Evolutionary conservation across 257 asterid genomes (phyloP).

Genomic region (Gynochthodes officinalis): DNA sequence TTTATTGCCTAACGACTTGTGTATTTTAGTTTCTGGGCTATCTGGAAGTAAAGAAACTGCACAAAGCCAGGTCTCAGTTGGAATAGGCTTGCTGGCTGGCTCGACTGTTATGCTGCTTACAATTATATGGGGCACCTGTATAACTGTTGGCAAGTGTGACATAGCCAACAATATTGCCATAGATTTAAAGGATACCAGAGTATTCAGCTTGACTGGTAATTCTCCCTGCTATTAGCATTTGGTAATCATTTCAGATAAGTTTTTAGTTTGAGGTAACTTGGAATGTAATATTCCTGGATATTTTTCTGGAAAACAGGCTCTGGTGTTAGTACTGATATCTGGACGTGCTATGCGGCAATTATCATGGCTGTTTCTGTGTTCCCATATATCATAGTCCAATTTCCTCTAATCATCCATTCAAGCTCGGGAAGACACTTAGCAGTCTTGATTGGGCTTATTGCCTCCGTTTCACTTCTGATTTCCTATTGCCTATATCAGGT

Average conservation of each 20-base stretch:
- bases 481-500: conserved; percentile 91
- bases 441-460: conserved; percentile 64
- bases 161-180: conserved; percentile 41
- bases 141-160: conserved; percentile 80
- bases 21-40: conserved; percentile 70
- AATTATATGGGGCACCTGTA: conserved; percentile 83
- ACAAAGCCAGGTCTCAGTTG: conserved; percentile 92
- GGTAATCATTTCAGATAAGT: neutral
- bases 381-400: conserved; percentile 74
- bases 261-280: neutral
- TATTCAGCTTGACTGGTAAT: conserved; percentile 68
- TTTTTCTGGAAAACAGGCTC: conserved; percentile 59
- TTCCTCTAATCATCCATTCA: conserved; percentile 60
- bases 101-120: conserved; percentile 95
- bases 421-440: conserved; percentile 62
- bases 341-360: conserved; percentile 82
- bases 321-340: conserved; percentile 72
- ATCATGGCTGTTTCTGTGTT: conserved; percentile 83
- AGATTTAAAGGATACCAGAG: conserved; percentile 55
- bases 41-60: conserved; percentile 74
- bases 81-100: conserved; percentile 96
- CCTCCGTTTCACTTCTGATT: conserved; percentile 53
- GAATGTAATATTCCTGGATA: neutral
- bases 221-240: conserved; percentile 11
- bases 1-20: conserved; percentile 3